These are phyloP conservation scores for Fusarium bactridioides DNA, from an alignment of 2,329 filamentous ascomycete species.

Conservation along the genomic window DNA sequence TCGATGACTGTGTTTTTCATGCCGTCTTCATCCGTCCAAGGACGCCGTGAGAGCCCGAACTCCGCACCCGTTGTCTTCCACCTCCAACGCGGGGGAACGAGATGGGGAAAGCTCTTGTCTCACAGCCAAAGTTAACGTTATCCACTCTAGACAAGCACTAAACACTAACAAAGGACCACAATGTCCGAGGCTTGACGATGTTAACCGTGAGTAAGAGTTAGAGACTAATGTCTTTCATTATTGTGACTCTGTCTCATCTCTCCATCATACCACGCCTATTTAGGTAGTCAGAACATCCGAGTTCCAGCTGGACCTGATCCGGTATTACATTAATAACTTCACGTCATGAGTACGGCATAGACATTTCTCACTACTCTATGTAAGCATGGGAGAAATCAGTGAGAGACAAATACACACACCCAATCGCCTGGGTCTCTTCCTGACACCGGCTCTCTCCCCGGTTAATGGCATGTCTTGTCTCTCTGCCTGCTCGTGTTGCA, in stretches of 20 bases:
- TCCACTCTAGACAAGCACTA: slow-evolving; percentile 9
- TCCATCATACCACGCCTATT: slow-evolving; percentile 4
- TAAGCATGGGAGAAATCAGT: background rate
- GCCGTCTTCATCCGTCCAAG: slow-evolving; percentile 20
- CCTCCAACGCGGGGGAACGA: slow-evolving; percentile 13
- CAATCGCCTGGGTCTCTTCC: slow-evolving; percentile 16
- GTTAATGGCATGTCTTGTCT: slow-evolving; percentile 17
- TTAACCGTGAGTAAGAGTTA: background rate
- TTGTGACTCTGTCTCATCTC: slow-evolving; percentile 20
- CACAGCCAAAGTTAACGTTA: background rate
- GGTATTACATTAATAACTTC: background rate
- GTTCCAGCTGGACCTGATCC: background rate
- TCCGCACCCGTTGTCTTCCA: slow-evolving; percentile 22
- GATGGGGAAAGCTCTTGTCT: slow-evolving; percentile 15
- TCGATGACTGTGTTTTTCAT: background rate
- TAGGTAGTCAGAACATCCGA: slow-evolving; percentile 4
- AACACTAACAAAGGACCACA: background rate
- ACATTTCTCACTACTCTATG: background rate
- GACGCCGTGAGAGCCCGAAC: slow-evolving; percentile 16
- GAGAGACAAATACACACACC: slow-evolving; percentile 1
- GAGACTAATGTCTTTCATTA: background rate
- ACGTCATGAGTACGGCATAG: slow-evolving; percentile 7
- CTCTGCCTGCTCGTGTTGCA: slow-evolving; percentile 5
- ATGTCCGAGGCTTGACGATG: slow-evolving; percentile 12
- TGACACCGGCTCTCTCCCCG: slow-evolving; percentile 23